Evolutionary conservation across 768 basidiomycete species (phyloP), one percentile per base, ranked within the genome.

Genomic region (Lactarius quietus): DNA sequence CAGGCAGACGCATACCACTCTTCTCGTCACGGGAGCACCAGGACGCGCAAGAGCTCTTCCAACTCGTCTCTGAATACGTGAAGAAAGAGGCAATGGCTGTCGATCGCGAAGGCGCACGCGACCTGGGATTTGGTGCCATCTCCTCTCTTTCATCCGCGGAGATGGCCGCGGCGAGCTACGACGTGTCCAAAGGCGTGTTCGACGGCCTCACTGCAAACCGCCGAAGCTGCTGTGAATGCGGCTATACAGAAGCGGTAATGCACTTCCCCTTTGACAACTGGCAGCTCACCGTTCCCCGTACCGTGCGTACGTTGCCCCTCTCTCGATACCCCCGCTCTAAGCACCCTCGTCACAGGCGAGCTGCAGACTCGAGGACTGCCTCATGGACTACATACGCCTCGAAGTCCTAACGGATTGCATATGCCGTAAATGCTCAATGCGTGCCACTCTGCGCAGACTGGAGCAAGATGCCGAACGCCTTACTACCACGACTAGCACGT

Each of bases 1-100:
- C 79, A 38, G 83, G 82, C 57, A 83, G 83, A 72, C 74, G 81
- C 68, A 82, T 83, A 69, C 82, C 88, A 0, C 81, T 94, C 14
- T 88, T 96, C 75, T 85, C 86, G 69, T 93, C 93, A 1, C 87
- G 93, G 15, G 94, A 97, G 73, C 96, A 98, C 74, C 96, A 98
- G 78, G 96, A 98, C 74, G 96, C 96, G 6, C 96, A 98, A 73
- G 96, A 98, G 73, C 83, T 98, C n/a, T 98, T 97, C 78, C 89
- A 96, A 70, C 86, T 98, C 36, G 79, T 98, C 10, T 90, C 94
- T 1, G 94, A 95, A 74, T 90, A 87, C 59, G 82, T 98, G 70
- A 93, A 93, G 76, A 88, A 87, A 66, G 96, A 98, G 74, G 81
- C 87, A n/a, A 73, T 78, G 2, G 83, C 87, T 2, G 83, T 97